These are phyloP conservation scores for Spiraea crenata DNA, from an alignment of 331 rosid genomes.

Conservation along the genomic window DNA sequence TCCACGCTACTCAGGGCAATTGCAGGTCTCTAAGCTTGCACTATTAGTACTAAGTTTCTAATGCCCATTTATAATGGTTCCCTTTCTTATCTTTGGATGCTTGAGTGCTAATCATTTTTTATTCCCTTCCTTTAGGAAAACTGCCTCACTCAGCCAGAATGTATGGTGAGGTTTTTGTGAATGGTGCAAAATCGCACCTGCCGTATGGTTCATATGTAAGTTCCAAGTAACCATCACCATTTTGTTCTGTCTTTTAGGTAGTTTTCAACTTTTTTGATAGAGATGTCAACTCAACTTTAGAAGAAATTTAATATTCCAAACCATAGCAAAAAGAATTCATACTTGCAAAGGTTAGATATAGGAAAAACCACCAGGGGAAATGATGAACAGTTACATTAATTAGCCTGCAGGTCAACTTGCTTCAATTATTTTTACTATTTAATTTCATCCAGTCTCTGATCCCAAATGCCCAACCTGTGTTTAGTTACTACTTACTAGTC, in stretches of 20 bases:
- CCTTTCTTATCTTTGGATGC: conserved; percentile 22
- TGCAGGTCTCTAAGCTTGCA: conserved; percentile 61
- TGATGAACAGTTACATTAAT: too few species aligned
- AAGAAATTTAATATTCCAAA: too few species aligned
- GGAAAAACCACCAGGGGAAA: too few species aligned
- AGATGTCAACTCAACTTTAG: too few species aligned
- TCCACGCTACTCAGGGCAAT: conserved; percentile 83
- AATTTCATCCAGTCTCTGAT: too few species aligned
- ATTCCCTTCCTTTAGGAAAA: conserved; percentile 58
- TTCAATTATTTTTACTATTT: too few species aligned
- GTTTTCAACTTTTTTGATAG: neutral
- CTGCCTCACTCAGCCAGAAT: conserved; percentile 71
- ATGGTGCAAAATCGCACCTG: conserved; percentile 63
- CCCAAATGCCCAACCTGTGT: too few species aligned
- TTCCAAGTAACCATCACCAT: conserved; percentile 18
- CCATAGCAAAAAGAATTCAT: too few species aligned
- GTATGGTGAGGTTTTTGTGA: conserved; percentile 91
- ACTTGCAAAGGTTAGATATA: too few species aligned
- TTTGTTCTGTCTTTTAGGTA: conserved; percentile 20
- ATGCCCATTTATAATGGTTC: conserved; percentile 18
- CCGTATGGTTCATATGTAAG: conserved; percentile 94
- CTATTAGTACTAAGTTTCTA: conserved; percentile 16
- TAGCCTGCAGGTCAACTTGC: too few species aligned
- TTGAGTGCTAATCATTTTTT: conserved; percentile 25
- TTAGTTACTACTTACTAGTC: too few species aligned